Percentiles rank a stretch among this genome's conserved stretches.
These are phyloP conservation scores for Fusarium albosuccineum DNA, from an alignment of 2,329 filamentous ascomycete genomes.

Conservation along the genomic window DNA sequence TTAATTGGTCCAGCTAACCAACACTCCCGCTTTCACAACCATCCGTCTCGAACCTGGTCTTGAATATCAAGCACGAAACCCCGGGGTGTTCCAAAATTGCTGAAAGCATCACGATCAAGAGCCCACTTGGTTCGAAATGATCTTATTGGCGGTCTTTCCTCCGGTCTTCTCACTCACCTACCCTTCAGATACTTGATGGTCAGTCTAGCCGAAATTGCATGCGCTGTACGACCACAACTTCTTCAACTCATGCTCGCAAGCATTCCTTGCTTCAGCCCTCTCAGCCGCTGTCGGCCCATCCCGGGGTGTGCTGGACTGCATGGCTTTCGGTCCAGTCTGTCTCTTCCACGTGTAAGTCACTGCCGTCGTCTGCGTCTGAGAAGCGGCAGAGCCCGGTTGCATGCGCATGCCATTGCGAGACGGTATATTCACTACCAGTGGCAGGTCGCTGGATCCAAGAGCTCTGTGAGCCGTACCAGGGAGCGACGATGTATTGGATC, in stretches of 20 bases:
- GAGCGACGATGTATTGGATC: neutral
- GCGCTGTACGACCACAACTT: neutral
- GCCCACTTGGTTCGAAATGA: no score
- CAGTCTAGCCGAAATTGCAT: neutral
- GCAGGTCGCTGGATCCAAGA: neutral
- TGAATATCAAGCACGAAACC: no score
- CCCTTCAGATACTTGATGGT: no score
- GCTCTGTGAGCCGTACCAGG: neutral
- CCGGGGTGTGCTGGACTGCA: neutral
- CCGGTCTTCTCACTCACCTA: no score
- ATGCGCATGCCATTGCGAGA: constrained; percentile 1
- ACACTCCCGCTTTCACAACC: no score
- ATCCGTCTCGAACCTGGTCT: no score
- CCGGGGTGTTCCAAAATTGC: no score
- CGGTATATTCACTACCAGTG: neutral
- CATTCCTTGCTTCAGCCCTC: neutral
- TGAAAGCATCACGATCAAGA: no score
- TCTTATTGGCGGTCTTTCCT: no score
- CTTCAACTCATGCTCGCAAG: neutral
- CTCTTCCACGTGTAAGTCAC: constrained; percentile 3
- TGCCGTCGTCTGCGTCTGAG: neutral
- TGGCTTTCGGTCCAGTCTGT: constrained; percentile 3
- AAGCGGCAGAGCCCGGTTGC: constrained; percentile 8
- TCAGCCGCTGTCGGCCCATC: neutral
- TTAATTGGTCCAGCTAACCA: no score